These are phyloP conservation scores for Adansonia gregorii DNA, from an alignment of 441 rosid species.

Conservation along the genomic window DNA sequence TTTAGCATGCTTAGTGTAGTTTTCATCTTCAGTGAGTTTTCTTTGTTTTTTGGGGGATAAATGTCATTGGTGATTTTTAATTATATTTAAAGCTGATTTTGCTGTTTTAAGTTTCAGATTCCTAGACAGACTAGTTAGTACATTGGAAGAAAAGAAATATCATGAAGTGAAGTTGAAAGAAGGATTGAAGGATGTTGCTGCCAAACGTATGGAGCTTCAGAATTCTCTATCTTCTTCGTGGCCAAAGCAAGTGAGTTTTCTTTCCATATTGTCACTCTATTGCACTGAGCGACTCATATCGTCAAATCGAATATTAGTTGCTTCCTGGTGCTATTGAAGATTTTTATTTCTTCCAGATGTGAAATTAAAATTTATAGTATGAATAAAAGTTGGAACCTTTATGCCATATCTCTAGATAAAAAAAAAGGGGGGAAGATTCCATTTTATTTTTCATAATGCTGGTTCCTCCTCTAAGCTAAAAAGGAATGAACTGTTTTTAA, in stretches of 20 bases:
- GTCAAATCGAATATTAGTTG: neutral
- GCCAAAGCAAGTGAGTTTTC: constrained; percentile 81
- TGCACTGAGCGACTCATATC: neutral
- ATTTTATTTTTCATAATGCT: neutral
- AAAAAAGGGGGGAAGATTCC: neutral
- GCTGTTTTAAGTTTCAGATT: constrained; percentile 55
- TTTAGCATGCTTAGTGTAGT: neutral
- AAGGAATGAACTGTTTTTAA: neutral
- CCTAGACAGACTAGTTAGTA: constrained; percentile 80
- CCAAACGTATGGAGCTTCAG: constrained; percentile 88
- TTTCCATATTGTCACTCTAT: neutral
- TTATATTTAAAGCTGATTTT: constrained; percentile 12
- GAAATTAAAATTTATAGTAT: neutral
- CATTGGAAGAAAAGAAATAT: constrained; percentile 88
- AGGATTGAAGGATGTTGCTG: constrained; percentile 76
- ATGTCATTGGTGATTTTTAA: constrained; percentile 7
- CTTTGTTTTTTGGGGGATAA: constrained; percentile 1
- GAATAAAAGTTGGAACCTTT: neutral
- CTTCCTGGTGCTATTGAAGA: neutral
- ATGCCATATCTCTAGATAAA: neutral
- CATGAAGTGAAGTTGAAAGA: constrained; percentile 81
- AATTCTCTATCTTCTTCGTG: constrained; percentile 86
- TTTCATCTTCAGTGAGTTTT: neutral
- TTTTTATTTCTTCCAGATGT: too few relatives aligned
- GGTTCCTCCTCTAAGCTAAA: neutral